Percentiles rank a stretch among this genome's conserved stretches.
Evolutionary conservation across 2,329 filamentous ascomycete species (phyloP).

Genomic region (Pyrenochaeta sp.): DNA sequence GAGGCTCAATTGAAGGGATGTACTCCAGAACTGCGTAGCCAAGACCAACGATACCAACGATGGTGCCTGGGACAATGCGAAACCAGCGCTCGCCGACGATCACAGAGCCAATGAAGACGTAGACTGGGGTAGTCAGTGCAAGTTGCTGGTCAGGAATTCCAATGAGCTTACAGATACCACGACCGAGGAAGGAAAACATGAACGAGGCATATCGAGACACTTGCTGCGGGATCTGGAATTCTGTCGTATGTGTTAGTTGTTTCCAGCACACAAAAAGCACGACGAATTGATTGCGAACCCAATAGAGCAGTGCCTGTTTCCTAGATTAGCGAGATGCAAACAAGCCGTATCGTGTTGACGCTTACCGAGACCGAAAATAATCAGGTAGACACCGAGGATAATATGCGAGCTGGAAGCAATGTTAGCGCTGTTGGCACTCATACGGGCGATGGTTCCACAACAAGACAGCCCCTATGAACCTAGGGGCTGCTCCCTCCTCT

Average conservation of each 20-base stretch:
- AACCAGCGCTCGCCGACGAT: slow-evolving; percentile 74
- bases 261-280: neutral
- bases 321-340: slow-evolving; percentile 21
- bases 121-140: slow-evolving; percentile 69
- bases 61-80: slow-evolving; percentile 77
- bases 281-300: slow-evolving; percentile 39
- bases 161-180: slow-evolving; percentile 83
- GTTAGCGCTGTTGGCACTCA: slow-evolving; percentile 28
- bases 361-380: slow-evolving; percentile 87
- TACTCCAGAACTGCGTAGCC: slow-evolving; percentile 69
- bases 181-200: slow-evolving; percentile 96
- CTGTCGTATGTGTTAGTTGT: slow-evolving; percentile 50
- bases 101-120: slow-evolving; percentile 92
- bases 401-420: slow-evolving; percentile 66
- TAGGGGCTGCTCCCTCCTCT: neutral
- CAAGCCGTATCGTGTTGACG: too few relatives aligned
- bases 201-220: slow-evolving; percentile 94
- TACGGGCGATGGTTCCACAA: neutral
- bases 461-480: neutral
- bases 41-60: slow-evolving; percentile 81
- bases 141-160: neutral
- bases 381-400: slow-evolving; percentile 85
- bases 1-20: slow-evolving; percentile 61
- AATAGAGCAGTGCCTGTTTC: slow-evolving; percentile 67
- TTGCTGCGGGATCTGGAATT: slow-evolving; percentile 95